phyloP scores from a whole-genome alignment of 139 green algal species.

The Chlamydomonas sp. region DNA sequence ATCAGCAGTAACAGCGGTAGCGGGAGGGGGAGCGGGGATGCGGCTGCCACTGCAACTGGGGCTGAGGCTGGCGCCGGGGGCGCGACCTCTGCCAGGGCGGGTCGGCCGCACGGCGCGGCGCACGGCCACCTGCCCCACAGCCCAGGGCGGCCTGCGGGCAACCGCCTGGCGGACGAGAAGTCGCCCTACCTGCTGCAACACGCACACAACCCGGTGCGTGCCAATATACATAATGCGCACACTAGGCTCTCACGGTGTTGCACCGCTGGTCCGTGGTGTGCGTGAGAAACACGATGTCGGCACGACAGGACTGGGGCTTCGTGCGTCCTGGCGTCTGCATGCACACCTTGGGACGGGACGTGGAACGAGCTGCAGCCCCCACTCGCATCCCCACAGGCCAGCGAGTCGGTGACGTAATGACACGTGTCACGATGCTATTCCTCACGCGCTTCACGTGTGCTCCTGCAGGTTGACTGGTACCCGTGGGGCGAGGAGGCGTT shows the following conservation, averaged over 20 bases:
- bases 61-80: too few species aligned
- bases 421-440: too few species aligned
- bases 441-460: not conserved
- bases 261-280: too few species aligned
- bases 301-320: not conserved
- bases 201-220: constrained; percentile 82
- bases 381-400: too few species aligned
- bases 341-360: too few species aligned
- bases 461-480: constrained; percentile 89
- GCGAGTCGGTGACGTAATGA: too few species aligned
- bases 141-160: constrained; percentile 44
- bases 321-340: too few species aligned
- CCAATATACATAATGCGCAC: too few species aligned
- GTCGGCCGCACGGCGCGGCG: not conserved
- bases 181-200: constrained; percentile 90
- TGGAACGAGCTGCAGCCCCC: too few species aligned
- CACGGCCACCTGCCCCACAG: not conserved
- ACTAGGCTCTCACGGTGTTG: too few species aligned
- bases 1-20: not conserved
- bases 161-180: constrained; percentile 72
- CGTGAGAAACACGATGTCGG: not conserved
- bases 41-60: not conserved
- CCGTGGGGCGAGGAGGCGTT: constrained; percentile 90
- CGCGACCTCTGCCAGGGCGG: not conserved
- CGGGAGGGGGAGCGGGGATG: not conserved